A percentile compares a stretch with the other conserved stretches of the same genome.
These are phyloP conservation scores for Boeremia exigua DNA, from an alignment of 2,329 filamentous ascomycete genomes.

Conservation along the genomic window DNA sequence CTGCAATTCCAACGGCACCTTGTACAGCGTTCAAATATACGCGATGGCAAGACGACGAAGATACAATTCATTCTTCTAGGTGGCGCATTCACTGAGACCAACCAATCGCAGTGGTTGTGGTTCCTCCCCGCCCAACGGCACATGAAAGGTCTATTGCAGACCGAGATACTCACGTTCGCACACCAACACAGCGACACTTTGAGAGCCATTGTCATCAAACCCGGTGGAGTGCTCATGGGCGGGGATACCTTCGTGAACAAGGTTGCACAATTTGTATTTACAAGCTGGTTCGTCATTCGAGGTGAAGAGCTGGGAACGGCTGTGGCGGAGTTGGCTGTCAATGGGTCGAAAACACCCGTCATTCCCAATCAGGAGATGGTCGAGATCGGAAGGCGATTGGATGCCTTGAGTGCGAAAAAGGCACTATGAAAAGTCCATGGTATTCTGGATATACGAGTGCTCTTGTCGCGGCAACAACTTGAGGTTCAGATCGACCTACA, in stretches of 20 bases:
- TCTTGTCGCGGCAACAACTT: too few relatives aligned
- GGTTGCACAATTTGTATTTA: conserved; percentile 1
- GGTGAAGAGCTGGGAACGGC: conserved; percentile 24
- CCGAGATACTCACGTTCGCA: conserved; percentile 18
- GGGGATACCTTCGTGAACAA: neutral
- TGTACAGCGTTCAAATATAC: too few relatives aligned
- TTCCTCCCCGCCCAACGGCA: conserved; percentile 19
- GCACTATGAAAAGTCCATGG: neutral
- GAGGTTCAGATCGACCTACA: too few relatives aligned
- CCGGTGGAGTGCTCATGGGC: conserved; percentile 20
- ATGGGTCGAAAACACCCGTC: conserved; percentile 2
- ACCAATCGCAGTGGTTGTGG: conserved; percentile 20
- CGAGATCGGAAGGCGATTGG: conserved; percentile 1
- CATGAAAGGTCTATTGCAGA: conserved; percentile 24
- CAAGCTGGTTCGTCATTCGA: conserved; percentile 6
- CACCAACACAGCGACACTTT: too few relatives aligned
- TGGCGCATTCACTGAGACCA: conserved; percentile 23
- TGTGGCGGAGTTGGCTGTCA: conserved; percentile 22
- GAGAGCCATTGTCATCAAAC: conserved; percentile 16
- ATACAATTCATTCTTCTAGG: conserved; percentile 19
- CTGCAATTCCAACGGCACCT: conserved; percentile 18
- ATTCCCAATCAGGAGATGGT: conserved; percentile 19
- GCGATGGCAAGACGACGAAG: neutral
- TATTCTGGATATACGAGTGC: too few relatives aligned
- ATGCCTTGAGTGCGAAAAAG: neutral